Base-by-base conservation (phyloP, 1,284 basidiomycete genomes). In the Papiliotrema terrestris region DNA sequence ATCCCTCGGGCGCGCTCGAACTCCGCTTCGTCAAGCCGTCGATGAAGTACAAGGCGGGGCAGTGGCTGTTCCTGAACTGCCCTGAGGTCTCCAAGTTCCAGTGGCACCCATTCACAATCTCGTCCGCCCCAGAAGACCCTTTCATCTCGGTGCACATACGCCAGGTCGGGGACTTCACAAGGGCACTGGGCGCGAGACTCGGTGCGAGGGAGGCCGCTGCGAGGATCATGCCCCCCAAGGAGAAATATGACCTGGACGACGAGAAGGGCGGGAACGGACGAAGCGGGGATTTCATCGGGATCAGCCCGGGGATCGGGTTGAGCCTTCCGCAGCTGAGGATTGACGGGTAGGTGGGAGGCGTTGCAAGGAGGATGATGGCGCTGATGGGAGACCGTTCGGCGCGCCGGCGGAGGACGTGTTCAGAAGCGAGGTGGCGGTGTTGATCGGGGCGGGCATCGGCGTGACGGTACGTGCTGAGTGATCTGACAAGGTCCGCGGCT, bases 21-120 rank as follows among this genome's bases (percentile, higher is more conserved):
- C 80, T 94, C 43, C 86, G 89, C 52, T 91, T 94, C 69, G 75
- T 85, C 71, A 93, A 93, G 78, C 87, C 88, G 9, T 87, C 85
- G 69, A 88, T 93, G 81, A 89, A 87, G 71, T 92, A 93, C 75
- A 87, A 86, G 45, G 83, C 90, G 32, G 91, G 91, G 17, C 89
- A 93, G 78, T 94, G 91, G 91, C 78, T 93, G 35, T 93, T 91
- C 78, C 78, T 93, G 60, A 87, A 91, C 66, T 83, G 91, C 22
- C 89, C 91, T 1, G 88, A 91, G 45, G 74, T 93, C 13, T 91
- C 89, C 26, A 75, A 69, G n/a, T 85, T 81, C 71, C 89, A 94
- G 72, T 93, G 91, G 91, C 89, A 91, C 75, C 88, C 89, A 84
- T 93, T 94, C 77, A 93, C 91, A 39, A 93, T 94, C 77, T 92